phyloP scores from a whole-genome alignment of 345 rosid species.

The Noccaea bulbosa region DNA sequence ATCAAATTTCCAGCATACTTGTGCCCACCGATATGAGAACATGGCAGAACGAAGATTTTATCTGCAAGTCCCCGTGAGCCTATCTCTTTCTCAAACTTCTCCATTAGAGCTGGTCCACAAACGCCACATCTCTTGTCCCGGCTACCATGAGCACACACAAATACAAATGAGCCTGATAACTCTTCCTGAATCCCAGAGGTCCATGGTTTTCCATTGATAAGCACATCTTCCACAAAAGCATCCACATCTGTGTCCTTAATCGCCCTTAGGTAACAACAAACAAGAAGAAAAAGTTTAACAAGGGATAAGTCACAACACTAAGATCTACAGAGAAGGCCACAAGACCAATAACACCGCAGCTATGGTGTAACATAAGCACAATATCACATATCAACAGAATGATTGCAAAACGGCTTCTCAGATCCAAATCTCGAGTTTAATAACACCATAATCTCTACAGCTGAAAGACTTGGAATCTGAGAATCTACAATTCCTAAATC shows the following conservation, averaged over 20 bases:
- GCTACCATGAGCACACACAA: conserved; percentile 91
- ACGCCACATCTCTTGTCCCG: conserved; percentile 96
- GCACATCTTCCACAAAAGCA: conserved; percentile 83
- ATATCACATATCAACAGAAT: not conserved
- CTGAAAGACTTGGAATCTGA: not conserved
- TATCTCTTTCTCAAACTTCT: conserved; percentile 71
- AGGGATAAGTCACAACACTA: conserved; percentile 19
- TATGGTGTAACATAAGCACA: not conserved
- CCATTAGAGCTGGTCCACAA: conserved; percentile 88
- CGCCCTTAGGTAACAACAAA: conserved; percentile 52
- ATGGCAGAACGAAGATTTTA: conserved; percentile 65
- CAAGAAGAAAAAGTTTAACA: not conserved
- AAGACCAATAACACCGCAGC: not conserved
- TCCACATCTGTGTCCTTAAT: conserved; percentile 67
- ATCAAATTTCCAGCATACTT: conserved; percentile 98
- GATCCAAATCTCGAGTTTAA: conserved; percentile 19
- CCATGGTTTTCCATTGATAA: conserved; percentile 84
- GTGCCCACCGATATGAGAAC: conserved; percentile 96
- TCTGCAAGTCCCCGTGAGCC: conserved; percentile 63
- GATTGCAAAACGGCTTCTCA: not conserved
- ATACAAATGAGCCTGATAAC: conserved; percentile 70
- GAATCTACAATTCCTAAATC: not conserved
- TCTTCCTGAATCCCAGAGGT: conserved; percentile 60
- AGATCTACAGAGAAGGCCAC: not conserved
- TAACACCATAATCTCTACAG: conserved; percentile 13